These are phyloP conservation scores for Medicago lupulina DNA, from an alignment of 306 rosid genomes.

Conservation along the genomic window DNA sequence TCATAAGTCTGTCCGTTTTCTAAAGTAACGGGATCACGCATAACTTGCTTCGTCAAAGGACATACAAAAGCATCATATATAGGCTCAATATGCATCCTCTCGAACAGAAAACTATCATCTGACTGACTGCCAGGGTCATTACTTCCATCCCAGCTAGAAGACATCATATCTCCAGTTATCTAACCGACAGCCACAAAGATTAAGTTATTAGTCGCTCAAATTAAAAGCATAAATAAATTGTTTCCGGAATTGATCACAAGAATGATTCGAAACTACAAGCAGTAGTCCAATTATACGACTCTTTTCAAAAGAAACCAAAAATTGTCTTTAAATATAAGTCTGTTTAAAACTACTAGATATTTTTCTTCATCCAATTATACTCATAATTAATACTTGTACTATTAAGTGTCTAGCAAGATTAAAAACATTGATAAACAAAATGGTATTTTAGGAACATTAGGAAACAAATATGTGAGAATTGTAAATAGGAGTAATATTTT, in stretches of 20 bases:
- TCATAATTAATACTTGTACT: too few species aligned
- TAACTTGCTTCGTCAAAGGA: slow-evolving; percentile 91
- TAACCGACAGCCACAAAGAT: slow-evolving; percentile 46
- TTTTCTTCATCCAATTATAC: too few species aligned
- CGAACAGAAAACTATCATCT: slow-evolving; percentile 78
- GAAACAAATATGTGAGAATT: background rate
- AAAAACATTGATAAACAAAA: too few species aligned
- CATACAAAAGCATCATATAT: slow-evolving; percentile 90
- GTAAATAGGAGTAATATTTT: background rate
- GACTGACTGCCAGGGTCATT: slow-evolving; percentile 85
- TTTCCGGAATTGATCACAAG: slow-evolving; percentile 10
- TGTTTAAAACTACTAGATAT: too few species aligned
- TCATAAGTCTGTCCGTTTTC: slow-evolving; percentile 95
- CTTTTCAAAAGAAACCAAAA: too few species aligned
- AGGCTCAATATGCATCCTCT: slow-evolving; percentile 83
- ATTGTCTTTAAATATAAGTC: too few species aligned
- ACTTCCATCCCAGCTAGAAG: slow-evolving; percentile 86
- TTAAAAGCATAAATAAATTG: slow-evolving; percentile 3
- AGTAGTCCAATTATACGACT: background rate
- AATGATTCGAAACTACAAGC: background rate
- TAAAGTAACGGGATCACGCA: slow-evolving; percentile 89
- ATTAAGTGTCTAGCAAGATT: too few species aligned
- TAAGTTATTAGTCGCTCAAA: slow-evolving; percentile 6
- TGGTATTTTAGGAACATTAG: too few species aligned
- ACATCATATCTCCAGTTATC: slow-evolving; percentile 60